Percentiles rank a stretch among this genome's conserved stretches.
Evolutionary conservation across 148 eudicot genomes (phyloP).

Genomic region (Polygonum aviculare): DNA sequence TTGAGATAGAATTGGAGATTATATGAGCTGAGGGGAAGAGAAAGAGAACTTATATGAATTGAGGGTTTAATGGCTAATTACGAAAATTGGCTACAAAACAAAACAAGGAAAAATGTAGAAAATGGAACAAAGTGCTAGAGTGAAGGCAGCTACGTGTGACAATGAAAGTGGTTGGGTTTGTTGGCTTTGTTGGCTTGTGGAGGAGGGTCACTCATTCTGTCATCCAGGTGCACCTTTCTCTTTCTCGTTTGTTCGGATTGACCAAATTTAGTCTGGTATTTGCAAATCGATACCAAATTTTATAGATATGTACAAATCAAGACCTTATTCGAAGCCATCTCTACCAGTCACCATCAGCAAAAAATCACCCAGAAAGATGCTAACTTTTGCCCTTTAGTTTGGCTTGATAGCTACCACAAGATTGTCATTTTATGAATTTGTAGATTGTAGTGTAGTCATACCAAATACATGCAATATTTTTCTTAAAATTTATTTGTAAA

Average conservation of each 20-base stretch:
- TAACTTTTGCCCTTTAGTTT: too few species aligned
- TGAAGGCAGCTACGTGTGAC: not conserved
- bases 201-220: not conserved
- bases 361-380: too few species aligned
- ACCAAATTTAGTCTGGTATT: not conserved
- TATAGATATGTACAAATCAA: not conserved
- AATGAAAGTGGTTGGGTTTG: not conserved
- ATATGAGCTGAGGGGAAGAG: not conserved
- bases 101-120: not conserved
- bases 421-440: too few species aligned
- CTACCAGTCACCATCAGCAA: too few species aligned
- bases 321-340: too few species aligned
- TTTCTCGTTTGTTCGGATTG: not conserved
- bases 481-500: too few species aligned
- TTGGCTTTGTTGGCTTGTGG: conserved; percentile 5
- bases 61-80: not conserved
- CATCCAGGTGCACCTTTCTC: not conserved
- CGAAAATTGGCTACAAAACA: not conserved
- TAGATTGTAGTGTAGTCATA: too few species aligned
- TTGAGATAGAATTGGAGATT: not conserved
- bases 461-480: too few species aligned
- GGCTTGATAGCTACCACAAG: too few species aligned
- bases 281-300: not conserved
- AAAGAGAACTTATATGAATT: not conserved
- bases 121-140: not conserved